Evolutionary conservation across 805 yeast genomes (phyloP), one percentile per base, ranked within the genome.

Genomic region (Maudiozyma serrabonitensis): DNA sequence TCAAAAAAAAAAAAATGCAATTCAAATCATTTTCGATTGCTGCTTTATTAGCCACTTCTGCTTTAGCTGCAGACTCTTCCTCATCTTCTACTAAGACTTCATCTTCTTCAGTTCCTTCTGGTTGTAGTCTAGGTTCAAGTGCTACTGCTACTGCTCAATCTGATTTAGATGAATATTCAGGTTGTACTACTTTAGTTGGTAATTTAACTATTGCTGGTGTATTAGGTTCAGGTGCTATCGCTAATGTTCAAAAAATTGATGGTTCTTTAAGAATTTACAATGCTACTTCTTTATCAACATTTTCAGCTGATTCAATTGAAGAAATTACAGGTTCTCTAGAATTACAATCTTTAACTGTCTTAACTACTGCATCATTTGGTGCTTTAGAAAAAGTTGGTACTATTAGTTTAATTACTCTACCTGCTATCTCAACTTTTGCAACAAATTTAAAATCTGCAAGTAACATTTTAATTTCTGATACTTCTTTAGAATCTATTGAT

Each of bases 101-200:
- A 45, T 71, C 79, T 26, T 61, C 76, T 11, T 60, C 72, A 25
- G 69, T 75, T 46, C 75, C 79, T 53, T 79, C 79, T 6, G 79
- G 81, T 23, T 85, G 95, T 76, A 74, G 86, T 38, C 81, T 82
- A 73, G 59, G 72, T 21, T 67, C 71, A 46, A 73, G 75, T 59
- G 73, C 73, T 56, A 86, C 95, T 47, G 95, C 88, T 59, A 81
- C 91, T 50, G 79, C 82, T 42, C 88, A 89, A 70, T 60, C 85
- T 31, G 89, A 88, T 58, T 79, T 91, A 64, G 95, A 88, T 61
- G 62, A 68, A 34, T 78, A 84, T 48, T 69, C 86, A 47, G 74
- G 80, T 43, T 91, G 99, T 80, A 68, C 78, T 38, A 85, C 89
- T 54, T 75, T 91, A 58, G 76, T 78, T 54, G 98, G 96, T 75